Conservation (phyloP, 768 basidiomycete genomes). For the Kwoniella newhampshirensis region DNA sequence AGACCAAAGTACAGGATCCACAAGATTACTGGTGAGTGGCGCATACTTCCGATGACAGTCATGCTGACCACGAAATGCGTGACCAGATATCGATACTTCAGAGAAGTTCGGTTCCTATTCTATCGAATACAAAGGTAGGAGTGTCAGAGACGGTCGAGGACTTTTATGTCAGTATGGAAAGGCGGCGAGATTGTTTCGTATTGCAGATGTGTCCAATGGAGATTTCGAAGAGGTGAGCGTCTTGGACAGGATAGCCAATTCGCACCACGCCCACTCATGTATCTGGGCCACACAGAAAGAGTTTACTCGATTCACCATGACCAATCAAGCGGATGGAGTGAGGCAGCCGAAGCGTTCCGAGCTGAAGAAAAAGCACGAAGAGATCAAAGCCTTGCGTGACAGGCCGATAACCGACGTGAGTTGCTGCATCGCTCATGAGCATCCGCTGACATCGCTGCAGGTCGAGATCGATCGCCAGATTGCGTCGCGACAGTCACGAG, state of each 20-base stretch:
- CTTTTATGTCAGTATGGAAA: constrained; percentile 78
- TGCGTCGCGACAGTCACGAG: constrained; percentile 57
- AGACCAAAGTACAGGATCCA: constrained; percentile 76
- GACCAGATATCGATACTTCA: constrained; percentile 29
- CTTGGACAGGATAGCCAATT: not conserved
- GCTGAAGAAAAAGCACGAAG: constrained; percentile 63
- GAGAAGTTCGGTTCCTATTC: constrained; percentile 36
- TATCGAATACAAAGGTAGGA: constrained; percentile 45
- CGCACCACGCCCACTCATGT: not conserved
- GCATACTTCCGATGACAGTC: not conserved
- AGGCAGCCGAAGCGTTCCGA: constrained; percentile 68
- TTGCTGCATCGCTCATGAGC: not conserved
- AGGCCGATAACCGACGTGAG: constrained; percentile 78
- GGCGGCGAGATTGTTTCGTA: constrained; percentile 62
- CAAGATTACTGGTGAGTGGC: constrained; percentile 67
- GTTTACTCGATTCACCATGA: constrained; percentile 61
- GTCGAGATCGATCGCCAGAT: constrained; percentile 78
- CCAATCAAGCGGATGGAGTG: constrained; percentile 59
- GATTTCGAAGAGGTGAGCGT: constrained; percentile 63
- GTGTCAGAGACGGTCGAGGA: constrained; percentile 60
- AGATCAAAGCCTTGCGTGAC: constrained; percentile 62
- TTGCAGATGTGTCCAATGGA: constrained; percentile 86
- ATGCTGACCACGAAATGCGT: too few species aligned
- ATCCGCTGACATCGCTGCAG: constrained; percentile 55
- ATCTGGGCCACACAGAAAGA: constrained; percentile 19